Base-by-base conservation (phyloP, 2,329 filamentous ascomycete species). In the Botryotinia globosa region DNA sequence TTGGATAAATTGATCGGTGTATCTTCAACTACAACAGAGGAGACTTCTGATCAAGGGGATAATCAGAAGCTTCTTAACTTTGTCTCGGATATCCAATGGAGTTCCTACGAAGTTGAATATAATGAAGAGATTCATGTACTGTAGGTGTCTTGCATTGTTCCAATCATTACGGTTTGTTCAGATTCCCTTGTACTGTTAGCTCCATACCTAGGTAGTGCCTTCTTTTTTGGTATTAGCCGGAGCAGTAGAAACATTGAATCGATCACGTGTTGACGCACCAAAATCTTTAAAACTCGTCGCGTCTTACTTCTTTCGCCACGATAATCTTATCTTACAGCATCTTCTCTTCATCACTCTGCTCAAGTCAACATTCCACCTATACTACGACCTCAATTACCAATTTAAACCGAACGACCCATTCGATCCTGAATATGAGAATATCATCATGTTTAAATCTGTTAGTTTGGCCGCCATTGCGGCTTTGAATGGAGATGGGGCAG, bases 391-490 rank as follows among this genome's bases (percentile, higher is more conserved):
- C 66, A 32, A 42, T 1, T 32, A 22, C 20, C 2, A 2, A 12
- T 39, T 10, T 12, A 4, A 3, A 34, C n/a, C n/a, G 22, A 20
- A n/a, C 29, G 32, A 29, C 37, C 64, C 29, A 22, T 32, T 20
- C 37, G 29, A 62, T n/a, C 16, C 29, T 45, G 39, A 66, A 14
- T 34, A 72, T 58, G 45, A 39, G 34, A 58, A 59, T 51, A 8
- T 9, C 20, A 63, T 16, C 32, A 70, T 73, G 58, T 73, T 34
- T 56, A 34, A 12, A n/a, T 45, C 45, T 20, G 61, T 10, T 44
- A 20, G n/a, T 45, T 25, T 65, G 37, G 73, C 74, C 61, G 74
- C 72, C 29, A 16, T 69, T 71, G 74, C 73, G 22, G 73, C 74
- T 56, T 18, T 74, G 22, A 69, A 74, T 44, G 75, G 73, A 9